Evolutionary conservation across 1,284 basidiomycete genomes (phyloP).

Genomic region (Leccinum fuscescens): DNA sequence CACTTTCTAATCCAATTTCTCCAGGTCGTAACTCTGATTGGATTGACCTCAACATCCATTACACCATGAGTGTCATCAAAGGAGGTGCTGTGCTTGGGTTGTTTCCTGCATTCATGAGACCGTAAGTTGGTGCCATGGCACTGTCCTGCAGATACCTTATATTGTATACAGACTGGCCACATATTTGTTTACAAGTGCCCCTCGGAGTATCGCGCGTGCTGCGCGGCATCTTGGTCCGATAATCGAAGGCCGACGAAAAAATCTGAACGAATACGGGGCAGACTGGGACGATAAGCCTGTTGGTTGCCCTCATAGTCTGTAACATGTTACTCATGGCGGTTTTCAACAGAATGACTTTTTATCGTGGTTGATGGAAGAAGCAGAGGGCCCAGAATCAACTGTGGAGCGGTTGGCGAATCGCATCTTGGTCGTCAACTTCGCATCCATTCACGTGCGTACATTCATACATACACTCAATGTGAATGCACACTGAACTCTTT

Average conservation of each 20-base stretch:
- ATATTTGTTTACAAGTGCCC: not conserved
- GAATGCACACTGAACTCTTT: not conserved
- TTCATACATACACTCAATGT: slow-evolving; percentile 14
- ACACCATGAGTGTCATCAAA: slow-evolving; percentile 32
- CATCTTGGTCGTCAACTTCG: slow-evolving; percentile 39
- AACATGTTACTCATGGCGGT: not conserved
- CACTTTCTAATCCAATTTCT: not conserved
- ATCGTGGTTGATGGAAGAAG: slow-evolving; percentile 42
- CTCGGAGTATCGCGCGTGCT: slow-evolving; percentile 1
- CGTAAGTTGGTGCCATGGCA: slow-evolving; percentile 29
- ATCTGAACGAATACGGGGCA: slow-evolving; percentile 33
- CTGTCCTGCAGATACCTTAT: fast-evolving
- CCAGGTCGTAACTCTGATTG: slow-evolving; percentile 43
- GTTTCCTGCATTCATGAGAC: slow-evolving; percentile 40
- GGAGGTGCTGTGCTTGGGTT: slow-evolving; percentile 28
- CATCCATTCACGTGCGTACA: slow-evolving; percentile 27
- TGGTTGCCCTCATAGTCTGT: slow-evolving; percentile 4
- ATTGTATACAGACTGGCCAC: not conserved
- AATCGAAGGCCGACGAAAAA: slow-evolving; percentile 37
- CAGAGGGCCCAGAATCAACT: slow-evolving; percentile 30
- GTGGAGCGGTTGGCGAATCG: slow-evolving; percentile 32
- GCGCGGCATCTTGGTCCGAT: slow-evolving; percentile 34
- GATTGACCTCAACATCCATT: slow-evolving; percentile 35
- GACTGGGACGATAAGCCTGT: slow-evolving; percentile 40
- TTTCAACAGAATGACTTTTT: slow-evolving; percentile 36